phyloP scores from a whole-genome alignment of 2,329 filamentous ascomycete species.

The Pseudopithomyces chartarum region DNA sequence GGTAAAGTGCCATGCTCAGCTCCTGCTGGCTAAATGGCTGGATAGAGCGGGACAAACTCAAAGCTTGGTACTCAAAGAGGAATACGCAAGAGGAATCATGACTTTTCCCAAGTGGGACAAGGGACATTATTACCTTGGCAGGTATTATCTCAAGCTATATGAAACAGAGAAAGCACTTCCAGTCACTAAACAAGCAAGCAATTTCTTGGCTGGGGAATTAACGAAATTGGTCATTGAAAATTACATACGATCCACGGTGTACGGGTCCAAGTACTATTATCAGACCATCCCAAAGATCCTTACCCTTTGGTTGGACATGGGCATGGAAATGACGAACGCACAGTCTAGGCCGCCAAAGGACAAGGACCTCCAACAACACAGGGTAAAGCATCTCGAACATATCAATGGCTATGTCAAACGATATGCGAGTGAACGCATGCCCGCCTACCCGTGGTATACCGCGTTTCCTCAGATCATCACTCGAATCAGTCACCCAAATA shows the following conservation, averaged over 20 bases:
- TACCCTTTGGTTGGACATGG: constrained; percentile 93
- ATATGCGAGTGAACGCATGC: constrained; percentile 69
- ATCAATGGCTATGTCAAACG: constrained; percentile 74
- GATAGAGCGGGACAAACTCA: constrained; percentile 94
- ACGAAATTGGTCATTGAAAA: constrained; percentile 92
- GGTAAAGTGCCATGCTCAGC: constrained; percentile 76
- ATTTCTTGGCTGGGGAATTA: constrained; percentile 74
- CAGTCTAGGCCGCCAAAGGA: constrained; percentile 28
- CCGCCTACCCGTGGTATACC: constrained; percentile 79
- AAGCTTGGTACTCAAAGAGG: constrained; percentile 71
- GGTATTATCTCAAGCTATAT: constrained; percentile 94
- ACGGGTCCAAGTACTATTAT: constrained; percentile 93
- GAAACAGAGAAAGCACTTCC: constrained; percentile 84
- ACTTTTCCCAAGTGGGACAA: constrained; percentile 82
- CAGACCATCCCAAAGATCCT: constrained; percentile 90
- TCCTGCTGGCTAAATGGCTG: constrained; percentile 95
- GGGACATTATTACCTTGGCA: constrained; percentile 94
- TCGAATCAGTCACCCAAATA: constrained; percentile 87
- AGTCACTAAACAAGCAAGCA: constrained; percentile 67
- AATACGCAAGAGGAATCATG: constrained; percentile 79
- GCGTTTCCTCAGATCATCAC: constrained; percentile 92
- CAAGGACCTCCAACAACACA: constrained; percentile 38
- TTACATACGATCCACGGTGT: constrained; percentile 83
- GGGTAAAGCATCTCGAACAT: constrained; percentile 32
- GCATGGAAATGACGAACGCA: constrained; percentile 64